These are phyloP conservation scores for Phytophthora europaea DNA, from an alignment of 352 stramenopile species.

Conservation along the genomic window DNA sequence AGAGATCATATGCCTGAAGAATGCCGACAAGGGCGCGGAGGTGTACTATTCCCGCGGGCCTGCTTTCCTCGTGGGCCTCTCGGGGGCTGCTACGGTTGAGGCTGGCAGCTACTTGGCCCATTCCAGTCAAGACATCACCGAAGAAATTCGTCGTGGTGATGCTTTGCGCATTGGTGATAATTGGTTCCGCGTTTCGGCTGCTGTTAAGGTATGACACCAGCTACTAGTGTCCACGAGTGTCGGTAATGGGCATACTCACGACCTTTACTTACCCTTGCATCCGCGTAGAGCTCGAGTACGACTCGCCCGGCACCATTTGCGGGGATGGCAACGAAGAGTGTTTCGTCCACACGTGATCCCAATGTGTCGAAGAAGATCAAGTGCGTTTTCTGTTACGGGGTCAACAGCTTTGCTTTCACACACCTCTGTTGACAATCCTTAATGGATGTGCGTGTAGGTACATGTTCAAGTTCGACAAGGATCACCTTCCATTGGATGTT, in stretches of 20 bases:
- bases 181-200: slow-evolving; percentile 85
- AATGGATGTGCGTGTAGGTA: slow-evolving; percentile 46
- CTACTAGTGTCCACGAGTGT: background rate
- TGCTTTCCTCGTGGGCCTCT: slow-evolving; percentile 81
- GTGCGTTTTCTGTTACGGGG: slow-evolving; percentile 20
- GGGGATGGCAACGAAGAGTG: slow-evolving; percentile 78
- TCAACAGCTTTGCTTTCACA: slow-evolving; percentile 1
- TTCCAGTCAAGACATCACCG: slow-evolving; percentile 70
- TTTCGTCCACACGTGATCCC: slow-evolving; percentile 79
- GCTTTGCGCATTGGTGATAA: slow-evolving; percentile 80
- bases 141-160: slow-evolving; percentile 81
- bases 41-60: slow-evolving; percentile 81
- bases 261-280: background rate
- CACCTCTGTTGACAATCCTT: background rate
- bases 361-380: slow-evolving; percentile 90
- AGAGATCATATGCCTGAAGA: slow-evolving; percentile 90
- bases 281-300: slow-evolving; percentile 62
- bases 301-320: slow-evolving; percentile 74
- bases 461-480: slow-evolving; percentile 88
- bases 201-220: slow-evolving; percentile 58
- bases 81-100: slow-evolving; percentile 77
- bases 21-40: slow-evolving; percentile 77
- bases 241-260: background rate
- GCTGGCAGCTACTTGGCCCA: slow-evolving; percentile 75
- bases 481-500: slow-evolving; percentile 81